These are phyloP conservation scores for Agrocybe pediades DNA, from an alignment of 768 basidiomycete genomes.

Conservation along the genomic window DNA sequence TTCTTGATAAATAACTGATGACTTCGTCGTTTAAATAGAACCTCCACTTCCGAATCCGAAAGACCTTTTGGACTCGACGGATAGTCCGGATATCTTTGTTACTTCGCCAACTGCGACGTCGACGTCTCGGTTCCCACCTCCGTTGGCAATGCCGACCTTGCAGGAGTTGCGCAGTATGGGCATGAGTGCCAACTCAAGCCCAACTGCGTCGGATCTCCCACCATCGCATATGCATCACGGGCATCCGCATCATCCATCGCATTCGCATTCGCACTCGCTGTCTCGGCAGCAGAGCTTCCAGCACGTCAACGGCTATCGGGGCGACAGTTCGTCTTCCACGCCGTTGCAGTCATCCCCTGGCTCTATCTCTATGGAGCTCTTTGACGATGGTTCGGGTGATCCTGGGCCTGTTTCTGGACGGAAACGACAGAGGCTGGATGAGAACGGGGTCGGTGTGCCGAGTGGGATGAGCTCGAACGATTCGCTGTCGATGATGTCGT, in stretches of 20 bases:
- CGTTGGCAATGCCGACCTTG: slow-evolving; percentile 44
- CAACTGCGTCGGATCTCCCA: slow-evolving; percentile 50
- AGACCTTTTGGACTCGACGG: slow-evolving; percentile 54
- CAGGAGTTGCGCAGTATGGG: slow-evolving; percentile 50
- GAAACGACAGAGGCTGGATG: slow-evolving; percentile 59
- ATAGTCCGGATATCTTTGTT: slow-evolving; percentile 72
- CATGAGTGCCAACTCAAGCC: slow-evolving; percentile 53
- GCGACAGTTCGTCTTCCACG: slow-evolving; percentile 34
- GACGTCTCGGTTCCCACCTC: slow-evolving; percentile 43
- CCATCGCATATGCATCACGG: slow-evolving; percentile 29
- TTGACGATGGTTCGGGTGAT: slow-evolving; percentile 37
- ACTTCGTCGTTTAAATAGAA: slow-evolving; percentile 27
- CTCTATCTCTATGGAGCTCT: slow-evolving; percentile 45
- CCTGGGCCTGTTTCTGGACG: slow-evolving; percentile 27
- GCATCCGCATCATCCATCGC: slow-evolving; percentile 30
- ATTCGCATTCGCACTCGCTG: slow-evolving; percentile 36
- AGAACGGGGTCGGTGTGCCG: slow-evolving; percentile 25
- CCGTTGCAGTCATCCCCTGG: slow-evolving; percentile 43
- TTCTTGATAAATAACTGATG: neutral
- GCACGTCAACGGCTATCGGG: slow-evolving; percentile 37
- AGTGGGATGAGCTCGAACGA: slow-evolving; percentile 26
- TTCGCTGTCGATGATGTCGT: slow-evolving; percentile 32
- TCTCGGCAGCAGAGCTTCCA: slow-evolving; percentile 66
- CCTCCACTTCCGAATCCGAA: slow-evolving; percentile 45
- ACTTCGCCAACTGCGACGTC: slow-evolving; percentile 61